Evolutionary conservation across 140 eudicot genomes (phyloP).

Genomic region (Ambrosia hybrid): DNA sequence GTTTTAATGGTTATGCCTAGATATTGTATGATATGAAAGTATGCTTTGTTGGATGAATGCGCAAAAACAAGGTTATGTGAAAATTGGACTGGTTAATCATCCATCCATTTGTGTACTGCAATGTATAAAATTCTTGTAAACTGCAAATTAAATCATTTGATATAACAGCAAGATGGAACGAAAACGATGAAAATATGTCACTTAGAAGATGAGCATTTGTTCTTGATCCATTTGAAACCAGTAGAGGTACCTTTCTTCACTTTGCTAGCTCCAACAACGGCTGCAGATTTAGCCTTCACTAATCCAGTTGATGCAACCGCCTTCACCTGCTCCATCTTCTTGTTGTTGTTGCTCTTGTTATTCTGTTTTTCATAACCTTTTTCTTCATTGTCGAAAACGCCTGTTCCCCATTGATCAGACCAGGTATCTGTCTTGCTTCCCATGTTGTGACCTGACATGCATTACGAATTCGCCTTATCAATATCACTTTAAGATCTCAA

Average conservation of each 20-base stretch:
- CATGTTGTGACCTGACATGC: constrained; percentile 26
- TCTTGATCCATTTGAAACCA: constrained; percentile 64
- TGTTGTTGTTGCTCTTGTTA: constrained; percentile 28
- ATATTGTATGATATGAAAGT: neutral
- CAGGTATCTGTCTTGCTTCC: constrained; percentile 45
- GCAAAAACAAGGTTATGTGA: constrained; percentile 1
- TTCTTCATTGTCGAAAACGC: constrained; percentile 37
- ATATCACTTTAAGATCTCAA: neutral
- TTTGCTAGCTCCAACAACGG: constrained; percentile 48
- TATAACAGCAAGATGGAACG: constrained; percentile 8
- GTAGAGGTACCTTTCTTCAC: constrained; percentile 57
- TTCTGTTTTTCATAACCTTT: constrained; percentile 22
- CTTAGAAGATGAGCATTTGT: constrained; percentile 44
- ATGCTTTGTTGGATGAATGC: constrained; percentile 2
- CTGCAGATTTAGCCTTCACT: constrained; percentile 56
- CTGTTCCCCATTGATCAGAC: constrained; percentile 51
- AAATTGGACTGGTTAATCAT: constrained; percentile 11
- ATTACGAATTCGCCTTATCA: neutral
- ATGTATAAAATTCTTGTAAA: constrained; percentile 21
- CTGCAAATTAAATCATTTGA: constrained; percentile 17
- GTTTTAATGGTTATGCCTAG: neutral
- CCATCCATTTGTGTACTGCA: constrained; percentile 32
- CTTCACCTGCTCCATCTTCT: constrained; percentile 57
- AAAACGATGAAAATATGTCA: constrained; percentile 16
- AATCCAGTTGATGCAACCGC: constrained; percentile 47